These are phyloP conservation scores for Inga oerstediana DNA, from an alignment of 306 rosid genomes.

Conservation along the genomic window DNA sequence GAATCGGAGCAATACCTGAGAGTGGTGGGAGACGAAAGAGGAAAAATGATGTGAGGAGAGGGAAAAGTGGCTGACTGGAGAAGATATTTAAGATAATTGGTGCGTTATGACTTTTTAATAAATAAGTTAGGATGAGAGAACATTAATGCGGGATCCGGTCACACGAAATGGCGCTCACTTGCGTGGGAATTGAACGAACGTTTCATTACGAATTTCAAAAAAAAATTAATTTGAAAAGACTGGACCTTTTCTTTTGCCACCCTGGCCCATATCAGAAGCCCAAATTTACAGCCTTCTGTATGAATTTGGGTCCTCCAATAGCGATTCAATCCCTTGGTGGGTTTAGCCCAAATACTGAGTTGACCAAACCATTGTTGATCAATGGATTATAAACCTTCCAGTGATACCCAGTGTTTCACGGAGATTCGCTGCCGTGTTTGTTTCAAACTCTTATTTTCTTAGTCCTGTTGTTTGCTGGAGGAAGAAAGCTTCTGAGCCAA, in stretches of 20 bases:
- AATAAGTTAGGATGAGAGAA: neutral
- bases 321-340: neutral
- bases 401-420: neutral
- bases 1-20: neutral
- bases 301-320: neutral
- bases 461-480: neutral
- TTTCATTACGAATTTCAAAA: slow-evolving; percentile 1
- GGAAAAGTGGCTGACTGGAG: neutral
- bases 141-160: slow-evolving; percentile 27
- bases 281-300: neutral
- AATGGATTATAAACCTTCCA: neutral
- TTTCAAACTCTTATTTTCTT: neutral
- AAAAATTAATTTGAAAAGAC: neutral
- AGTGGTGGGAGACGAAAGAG: neutral
- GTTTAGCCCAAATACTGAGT: neutral
- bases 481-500: neutral
- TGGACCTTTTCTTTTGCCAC: neutral
- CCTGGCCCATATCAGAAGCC: neutral
- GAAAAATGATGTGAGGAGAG: neutral
- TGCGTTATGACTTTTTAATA: neutral
- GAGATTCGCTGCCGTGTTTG: neutral
- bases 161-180: slow-evolving; percentile 23
- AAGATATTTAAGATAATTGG: neutral
- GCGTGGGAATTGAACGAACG: slow-evolving; percentile 25
- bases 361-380: neutral